Conservation (phyloP, 352 stramenopile genomes). For the Globisporangium ultimum region DNA sequence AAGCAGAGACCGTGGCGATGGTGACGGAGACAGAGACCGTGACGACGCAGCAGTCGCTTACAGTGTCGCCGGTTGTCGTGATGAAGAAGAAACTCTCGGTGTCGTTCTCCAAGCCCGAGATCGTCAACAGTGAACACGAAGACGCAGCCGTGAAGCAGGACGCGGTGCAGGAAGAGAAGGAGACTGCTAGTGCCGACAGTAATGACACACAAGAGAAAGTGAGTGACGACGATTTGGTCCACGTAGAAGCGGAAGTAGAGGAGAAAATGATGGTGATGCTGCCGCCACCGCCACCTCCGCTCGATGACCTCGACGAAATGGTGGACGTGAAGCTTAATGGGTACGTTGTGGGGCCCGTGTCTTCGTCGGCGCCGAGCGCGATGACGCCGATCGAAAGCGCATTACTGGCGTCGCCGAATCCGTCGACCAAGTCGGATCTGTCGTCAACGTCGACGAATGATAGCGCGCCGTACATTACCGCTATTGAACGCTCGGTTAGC, state of each 20-base stretch:
- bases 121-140: neutral
- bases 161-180: neutral
- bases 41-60: neutral
- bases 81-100: neutral
- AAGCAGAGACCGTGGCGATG: neutral
- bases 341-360: conserved; percentile 12
- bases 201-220: neutral
- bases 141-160: neutral
- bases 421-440: conserved; percentile 24
- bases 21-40: too few relatives aligned
- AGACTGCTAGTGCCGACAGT: neutral
- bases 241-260: neutral
- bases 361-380: conserved; percentile 30
- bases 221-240: neutral
- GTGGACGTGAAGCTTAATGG: conserved; percentile 16
- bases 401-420: conserved; percentile 23
- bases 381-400: conserved; percentile 31
- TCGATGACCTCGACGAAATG: conserved; percentile 4
- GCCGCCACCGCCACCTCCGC: conserved; percentile 6
- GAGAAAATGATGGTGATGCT: neutral
- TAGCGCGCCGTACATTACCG: conserved; percentile 39
- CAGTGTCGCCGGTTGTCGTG: neutral
- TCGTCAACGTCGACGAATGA: conserved; percentile 38
- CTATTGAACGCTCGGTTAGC: conserved; percentile 31
- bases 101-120: neutral